These are phyloP conservation scores for Cercophora scortea DNA, from an alignment of 495 filamentous ascomycete genomes.

Conservation along the genomic window DNA sequence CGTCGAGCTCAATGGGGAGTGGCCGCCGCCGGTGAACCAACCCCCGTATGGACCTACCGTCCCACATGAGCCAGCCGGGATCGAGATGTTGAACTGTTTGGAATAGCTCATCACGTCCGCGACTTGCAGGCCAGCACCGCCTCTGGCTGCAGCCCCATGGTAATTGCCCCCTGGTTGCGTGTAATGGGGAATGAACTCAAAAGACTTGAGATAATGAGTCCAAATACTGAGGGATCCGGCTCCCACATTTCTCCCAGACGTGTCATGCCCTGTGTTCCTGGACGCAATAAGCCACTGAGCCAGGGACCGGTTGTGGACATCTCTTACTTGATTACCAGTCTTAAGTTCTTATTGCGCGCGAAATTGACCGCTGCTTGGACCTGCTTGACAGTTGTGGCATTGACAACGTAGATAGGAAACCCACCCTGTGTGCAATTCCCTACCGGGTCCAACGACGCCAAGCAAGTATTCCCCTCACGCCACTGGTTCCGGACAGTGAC, in stretches of 20 bases:
- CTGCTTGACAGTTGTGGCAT: slow-evolving; percentile 45
- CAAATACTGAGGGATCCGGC: slow-evolving; percentile 50
- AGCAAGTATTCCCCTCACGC: slow-evolving; percentile 32
- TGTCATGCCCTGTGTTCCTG: slow-evolving; percentile 64
- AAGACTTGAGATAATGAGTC: slow-evolving; percentile 47
- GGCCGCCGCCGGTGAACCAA: slow-evolving; percentile 38
- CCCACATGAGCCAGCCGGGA: slow-evolving; percentile 27
- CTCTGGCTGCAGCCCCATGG: slow-evolving; percentile 28
- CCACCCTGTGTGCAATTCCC: slow-evolving; percentile 46
- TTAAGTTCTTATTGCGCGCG: slow-evolving; percentile 48
- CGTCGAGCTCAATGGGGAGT: slow-evolving; percentile 32
- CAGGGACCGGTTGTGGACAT: too few relatives aligned
- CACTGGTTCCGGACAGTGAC: slow-evolving; percentile 26
- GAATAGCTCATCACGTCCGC: slow-evolving; percentile 31
- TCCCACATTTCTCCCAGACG: slow-evolving; percentile 43
- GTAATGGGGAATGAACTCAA: slow-evolving; percentile 33
- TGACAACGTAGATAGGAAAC: slow-evolving; percentile 51
- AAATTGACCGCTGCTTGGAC: slow-evolving; percentile 52
- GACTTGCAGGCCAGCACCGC: slow-evolving; percentile 36
- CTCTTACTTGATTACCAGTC: slow-evolving; percentile 50
- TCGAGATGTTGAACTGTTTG: slow-evolving; percentile 22
- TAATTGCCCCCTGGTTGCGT: slow-evolving; percentile 24
- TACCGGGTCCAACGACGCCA: slow-evolving; percentile 10
- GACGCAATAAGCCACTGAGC: neutral
- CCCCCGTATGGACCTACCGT: slow-evolving; percentile 36